Evolutionary conservation across 1,284 basidiomycete genomes (phyloP), one percentile per base, ranked within the genome.

Genomic region (Cryptococcus floricola): DNA sequence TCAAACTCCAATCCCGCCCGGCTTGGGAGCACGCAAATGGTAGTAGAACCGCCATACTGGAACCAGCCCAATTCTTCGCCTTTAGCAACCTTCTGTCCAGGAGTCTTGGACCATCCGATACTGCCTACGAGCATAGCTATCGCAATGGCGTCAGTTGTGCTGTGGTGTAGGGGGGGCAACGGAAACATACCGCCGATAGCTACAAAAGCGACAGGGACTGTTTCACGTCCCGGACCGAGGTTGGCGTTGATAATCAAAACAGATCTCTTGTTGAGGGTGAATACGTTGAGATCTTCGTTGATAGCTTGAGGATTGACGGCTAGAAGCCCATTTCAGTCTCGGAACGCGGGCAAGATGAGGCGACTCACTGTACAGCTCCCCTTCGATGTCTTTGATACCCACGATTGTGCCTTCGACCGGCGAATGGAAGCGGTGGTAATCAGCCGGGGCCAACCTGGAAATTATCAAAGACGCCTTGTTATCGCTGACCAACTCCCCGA

Each of bases 381-480:
- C 69, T 68, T 68, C 59, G 48, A 81, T 78, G 48, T 73, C 69
- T 44, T 73, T 75, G 5, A 87, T 78, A 54, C 82, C 77, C 3
- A 75, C 79, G 3, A 81, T 73, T n/a, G 77, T 80, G 19, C 82
- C 87, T 53, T 87, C 84, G 27, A 87, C 80, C 1, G 89, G 89
- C 28, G 83, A 83, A 66, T 92, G 90, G 81, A 89, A 92, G 23
- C 89, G 84, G 69, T 91, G 89, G 65, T 91, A 92, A 70, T 92
- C 90, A 39, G 86, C 84, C 0, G 88, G 89, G 0, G 88, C 88
- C 16, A 90, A 81, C 19, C 87, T 81, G 16, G 65, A 52, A 14
- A 77, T 67, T 2, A 65, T 66, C 2, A 76, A 25, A 10, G 63
- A 56, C 19, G 65, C 62, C 9, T 53, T 54, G 1, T 18, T 18